Conservation (phyloP, 2,329 filamentous ascomycete species). For the Piedraia hortae region DNA sequence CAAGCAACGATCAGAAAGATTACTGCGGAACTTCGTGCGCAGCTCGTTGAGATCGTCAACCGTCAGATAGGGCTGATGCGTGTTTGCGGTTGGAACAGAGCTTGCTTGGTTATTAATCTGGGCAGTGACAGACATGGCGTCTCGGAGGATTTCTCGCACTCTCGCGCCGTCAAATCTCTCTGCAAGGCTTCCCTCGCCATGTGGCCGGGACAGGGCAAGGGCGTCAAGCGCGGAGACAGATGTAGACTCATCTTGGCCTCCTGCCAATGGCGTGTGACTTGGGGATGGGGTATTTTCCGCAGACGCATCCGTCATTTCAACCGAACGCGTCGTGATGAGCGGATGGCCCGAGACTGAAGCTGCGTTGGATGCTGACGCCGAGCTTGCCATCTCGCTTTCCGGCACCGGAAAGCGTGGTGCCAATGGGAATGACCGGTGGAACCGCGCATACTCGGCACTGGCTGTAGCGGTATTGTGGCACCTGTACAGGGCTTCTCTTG, state of each 20-base stretch:
- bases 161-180: constrained; percentile 3
- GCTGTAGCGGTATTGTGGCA: constrained; percentile 36
- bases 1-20: constrained; percentile 67
- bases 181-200: constrained; percentile 4
- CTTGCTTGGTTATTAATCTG: neutral
- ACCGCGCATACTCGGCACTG: constrained; percentile 48
- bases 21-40: constrained; percentile 41
- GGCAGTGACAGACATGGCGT: constrained; percentile 2
- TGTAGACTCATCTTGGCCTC: no score
- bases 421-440: constrained; percentile 6
- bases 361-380: no score
- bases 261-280: no score
- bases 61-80: constrained; percentile 22
- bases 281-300: no score
- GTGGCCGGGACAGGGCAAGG: constrained; percentile 4
- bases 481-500: constrained; percentile 55
- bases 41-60: constrained; percentile 57
- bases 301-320: constrained; percentile 4
- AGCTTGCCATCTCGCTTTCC: constrained; percentile 3
- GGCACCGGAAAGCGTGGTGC: constrained; percentile 10
- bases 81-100: constrained; percentile 5
- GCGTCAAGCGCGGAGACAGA: constrained; percentile 1
- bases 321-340: constrained; percentile 2
- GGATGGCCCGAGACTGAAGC: neutral
- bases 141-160: constrained; percentile 2